Conservation (phyloP, 148 eudicot species). For the Rhododendron ferrugineum region DNA sequence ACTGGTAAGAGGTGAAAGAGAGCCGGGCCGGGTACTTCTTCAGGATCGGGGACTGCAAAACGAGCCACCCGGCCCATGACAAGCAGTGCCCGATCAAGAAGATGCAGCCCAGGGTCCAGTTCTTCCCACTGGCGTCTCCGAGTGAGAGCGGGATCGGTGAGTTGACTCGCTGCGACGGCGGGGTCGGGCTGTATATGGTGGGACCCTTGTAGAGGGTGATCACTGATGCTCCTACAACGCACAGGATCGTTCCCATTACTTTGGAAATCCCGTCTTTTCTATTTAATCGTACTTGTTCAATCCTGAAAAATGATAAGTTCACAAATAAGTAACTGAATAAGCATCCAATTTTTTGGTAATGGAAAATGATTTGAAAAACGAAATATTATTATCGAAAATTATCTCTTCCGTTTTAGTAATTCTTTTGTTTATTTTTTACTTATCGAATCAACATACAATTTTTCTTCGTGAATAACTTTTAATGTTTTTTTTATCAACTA, state of each 20-base stretch:
- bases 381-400: too few relatives aligned
- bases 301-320: slow-evolving; percentile 36
- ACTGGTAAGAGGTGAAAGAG: slow-evolving; percentile 89
- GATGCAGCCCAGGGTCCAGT: slow-evolving; percentile 91
- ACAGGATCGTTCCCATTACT: slow-evolving; percentile 57
- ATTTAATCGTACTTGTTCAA: slow-evolving; percentile 73
- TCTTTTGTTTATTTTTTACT: neutral
- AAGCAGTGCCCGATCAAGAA: slow-evolving; percentile 90
- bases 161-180: slow-evolving; percentile 33
- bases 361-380: neutral
- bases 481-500: neutral
- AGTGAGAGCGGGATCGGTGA: slow-evolving; percentile 35
- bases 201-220: slow-evolving; percentile 95
- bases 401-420: too few relatives aligned
- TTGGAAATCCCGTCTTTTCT: slow-evolving; percentile 79
- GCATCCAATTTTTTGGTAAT: neutral
- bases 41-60: slow-evolving; percentile 76
- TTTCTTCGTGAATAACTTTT: neutral
- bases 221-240: slow-evolving; percentile 84
- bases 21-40: slow-evolving; percentile 95
- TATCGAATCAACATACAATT: too few relatives aligned
- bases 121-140: slow-evolving; percentile 76
- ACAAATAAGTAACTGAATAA: too few relatives aligned
- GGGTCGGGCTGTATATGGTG: slow-evolving; percentile 70
- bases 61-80: slow-evolving; percentile 97